Base-by-base conservation (phyloP, 2,329 filamentous ascomycete species). In the Colletotrichum lupini region DNA sequence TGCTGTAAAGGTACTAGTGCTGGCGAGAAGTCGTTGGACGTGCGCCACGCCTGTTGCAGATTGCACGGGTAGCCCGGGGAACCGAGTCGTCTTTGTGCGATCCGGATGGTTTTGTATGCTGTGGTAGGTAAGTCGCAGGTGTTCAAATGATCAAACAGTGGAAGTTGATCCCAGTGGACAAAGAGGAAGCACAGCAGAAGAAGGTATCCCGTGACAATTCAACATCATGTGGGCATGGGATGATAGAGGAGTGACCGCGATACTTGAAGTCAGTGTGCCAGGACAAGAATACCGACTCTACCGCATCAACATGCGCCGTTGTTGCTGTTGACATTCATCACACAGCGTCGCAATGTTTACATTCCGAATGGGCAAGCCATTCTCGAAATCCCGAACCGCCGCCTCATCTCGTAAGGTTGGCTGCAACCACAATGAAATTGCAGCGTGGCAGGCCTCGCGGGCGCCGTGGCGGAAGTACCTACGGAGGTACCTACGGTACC, bases 1-100 rank as follows among this genome's bases (percentile, higher is more conserved):
- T 32, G 8, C 14, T 42, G 35, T 42, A 14, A 16, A 42, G 37
- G 37, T n/a, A 16, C 30, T 55, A 28, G 46, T 24, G 46, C 30
- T 22, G 53, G 30, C 32, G 55, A 35, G 55, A 37, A 32, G 14
- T 32, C 60, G 46, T 57, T 59, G 55, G n/a, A 61, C 56, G 56
- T 61, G 63, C 68, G 56, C n/a, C 49, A 57, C 42, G 56, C 49
- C 26, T 67, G 68, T 67, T 56, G 52, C 63, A 71, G 57, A 61
- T n/a, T 2, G 32, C 7, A 52, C 30, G 49, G n/a, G 57, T 46
- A 24, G 28, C 65, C 66, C 24, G 58, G 30, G 58, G 22, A 62
- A 58, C 35, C 28, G 67, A 37, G 55, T 55, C 59, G 52, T 57
- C 57, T 59, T 35, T 22, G 57, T 60, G 57, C 26, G 57, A 22